Percentiles rank a stretch among this genome's conserved stretches.
Conservation (phyloP, 352 stramenopile species). For the Phytophthora fragariaefolia region DNA sequence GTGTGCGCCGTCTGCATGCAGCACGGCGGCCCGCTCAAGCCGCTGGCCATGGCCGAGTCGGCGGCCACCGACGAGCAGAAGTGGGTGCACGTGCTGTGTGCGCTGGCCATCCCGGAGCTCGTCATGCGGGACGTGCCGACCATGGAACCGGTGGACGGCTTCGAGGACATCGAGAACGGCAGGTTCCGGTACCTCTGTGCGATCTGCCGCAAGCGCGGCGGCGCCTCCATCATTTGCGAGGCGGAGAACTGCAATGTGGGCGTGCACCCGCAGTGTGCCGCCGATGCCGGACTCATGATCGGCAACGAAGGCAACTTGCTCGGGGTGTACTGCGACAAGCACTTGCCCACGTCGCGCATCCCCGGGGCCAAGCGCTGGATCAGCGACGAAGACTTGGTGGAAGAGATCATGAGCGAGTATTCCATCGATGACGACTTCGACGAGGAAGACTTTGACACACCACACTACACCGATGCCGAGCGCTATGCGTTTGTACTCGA, state of each 20-base stretch:
- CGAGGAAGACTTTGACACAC: conserved; percentile 32
- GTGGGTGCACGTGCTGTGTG: conserved; percentile 88
- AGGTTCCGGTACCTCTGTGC: conserved; percentile 84
- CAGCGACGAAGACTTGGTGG: conserved; percentile 82
- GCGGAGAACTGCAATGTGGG: conserved; percentile 81
- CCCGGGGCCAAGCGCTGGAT: conserved; percentile 83
- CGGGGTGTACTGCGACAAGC: conserved; percentile 85
- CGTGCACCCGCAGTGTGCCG: conserved; percentile 80
- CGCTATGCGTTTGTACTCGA: conserved; percentile 80
- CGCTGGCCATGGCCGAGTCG: conserved; percentile 41
- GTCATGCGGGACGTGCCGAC: conserved; percentile 82
- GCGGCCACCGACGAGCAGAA: conserved; percentile 57
- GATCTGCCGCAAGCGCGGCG: conserved; percentile 81
- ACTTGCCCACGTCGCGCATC: conserved; percentile 71
- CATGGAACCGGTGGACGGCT: conserved; percentile 84
- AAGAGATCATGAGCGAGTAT: conserved; percentile 87
- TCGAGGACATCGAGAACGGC: conserved; percentile 86
- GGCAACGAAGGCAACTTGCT: conserved; percentile 72
- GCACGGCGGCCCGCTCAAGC: conserved; percentile 80
- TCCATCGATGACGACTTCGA: conserved; percentile 56
- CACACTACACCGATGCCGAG: conserved; percentile 47
- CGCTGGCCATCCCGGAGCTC: conserved; percentile 86
- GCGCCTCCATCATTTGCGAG: conserved; percentile 83
- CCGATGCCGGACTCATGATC: conserved; percentile 82
- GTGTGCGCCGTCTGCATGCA: conserved; percentile 84